These are phyloP conservation scores for Torrubiellomyces zombiae DNA, from an alignment of 2,329 filamentous ascomycete species.

Conservation along the genomic window DNA sequence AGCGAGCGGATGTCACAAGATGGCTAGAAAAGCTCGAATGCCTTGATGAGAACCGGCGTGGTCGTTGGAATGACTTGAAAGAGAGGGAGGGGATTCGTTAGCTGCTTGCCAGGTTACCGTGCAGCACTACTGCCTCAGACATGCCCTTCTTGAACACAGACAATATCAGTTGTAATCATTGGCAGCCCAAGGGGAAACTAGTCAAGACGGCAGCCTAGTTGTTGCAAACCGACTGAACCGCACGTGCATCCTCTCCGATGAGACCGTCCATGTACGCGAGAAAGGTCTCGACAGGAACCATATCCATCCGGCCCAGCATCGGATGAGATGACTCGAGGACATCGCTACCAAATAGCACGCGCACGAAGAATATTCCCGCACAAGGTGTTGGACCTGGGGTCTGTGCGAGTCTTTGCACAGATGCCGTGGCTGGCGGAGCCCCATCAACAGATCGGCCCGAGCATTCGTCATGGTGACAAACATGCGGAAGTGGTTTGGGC, in stretches of 20 bases:
- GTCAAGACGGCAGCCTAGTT: no score
- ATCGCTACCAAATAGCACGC: constrained; percentile 56
- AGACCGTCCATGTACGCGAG: constrained; percentile 56
- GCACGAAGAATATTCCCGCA: no score
- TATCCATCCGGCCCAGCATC: constrained; percentile 48
- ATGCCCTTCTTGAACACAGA: no score
- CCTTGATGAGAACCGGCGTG: constrained; percentile 57
- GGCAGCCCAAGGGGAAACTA: no score
- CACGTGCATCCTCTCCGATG: constrained; percentile 40
- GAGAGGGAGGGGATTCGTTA: no score
- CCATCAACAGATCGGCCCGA: no score
- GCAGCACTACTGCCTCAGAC: no score
- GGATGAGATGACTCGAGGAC: constrained; percentile 53
- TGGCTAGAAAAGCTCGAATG: constrained; percentile 51
- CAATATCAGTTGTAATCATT: no score
- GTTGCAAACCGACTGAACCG: no score
- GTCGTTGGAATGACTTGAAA: constrained; percentile 61
- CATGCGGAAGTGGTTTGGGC: constrained; percentile 6
- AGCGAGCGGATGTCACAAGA: constrained; percentile 26
- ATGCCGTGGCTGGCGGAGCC: constrained; percentile 2
- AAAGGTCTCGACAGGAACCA: constrained; percentile 50
- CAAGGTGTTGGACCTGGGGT: no score
- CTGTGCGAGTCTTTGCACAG: no score
- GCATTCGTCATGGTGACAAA: constrained; percentile 14
- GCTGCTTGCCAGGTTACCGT: no score